Evolutionary conservation across 345 rosid species (phyloP).

Genomic region (Cardamine occulta): DNA sequence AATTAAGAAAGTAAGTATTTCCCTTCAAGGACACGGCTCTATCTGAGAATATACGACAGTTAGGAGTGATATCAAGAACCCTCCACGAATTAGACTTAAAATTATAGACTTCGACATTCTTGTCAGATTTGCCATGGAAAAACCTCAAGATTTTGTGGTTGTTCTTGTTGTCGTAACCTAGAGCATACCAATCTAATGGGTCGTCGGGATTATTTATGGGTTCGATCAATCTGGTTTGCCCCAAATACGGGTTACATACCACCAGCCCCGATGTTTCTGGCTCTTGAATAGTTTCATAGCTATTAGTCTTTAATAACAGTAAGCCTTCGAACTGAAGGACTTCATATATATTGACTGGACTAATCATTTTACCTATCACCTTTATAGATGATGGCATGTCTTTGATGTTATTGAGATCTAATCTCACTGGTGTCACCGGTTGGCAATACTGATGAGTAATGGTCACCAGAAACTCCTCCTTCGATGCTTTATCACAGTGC

Average conservation of each 20-base stretch:
- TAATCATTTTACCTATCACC: no score
- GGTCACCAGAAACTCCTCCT: no score
- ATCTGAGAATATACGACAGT: neutral
- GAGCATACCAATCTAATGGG: neutral
- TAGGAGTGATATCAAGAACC: neutral
- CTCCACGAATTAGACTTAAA: neutral
- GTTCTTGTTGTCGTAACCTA: neutral
- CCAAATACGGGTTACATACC: neutral
- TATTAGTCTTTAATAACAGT: neutral
- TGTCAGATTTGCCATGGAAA: no score
- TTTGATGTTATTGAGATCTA: no score
- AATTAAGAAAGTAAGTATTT: neutral
- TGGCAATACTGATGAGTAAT: no score
- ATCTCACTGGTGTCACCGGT: no score
- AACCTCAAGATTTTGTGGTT: neutral
- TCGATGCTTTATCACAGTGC: neutral
- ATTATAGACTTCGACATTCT: neutral
- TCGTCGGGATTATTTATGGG: neutral
- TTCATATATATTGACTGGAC: no score
- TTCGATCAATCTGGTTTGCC: neutral
- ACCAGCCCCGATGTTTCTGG: neutral
- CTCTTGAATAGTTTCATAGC: no score
- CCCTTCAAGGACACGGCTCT: neutral
- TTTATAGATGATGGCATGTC: no score
- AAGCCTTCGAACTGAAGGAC: neutral